Conservation (phyloP, 1,284 basidiomycete genomes). For the Marasmius fiardii region DNA sequence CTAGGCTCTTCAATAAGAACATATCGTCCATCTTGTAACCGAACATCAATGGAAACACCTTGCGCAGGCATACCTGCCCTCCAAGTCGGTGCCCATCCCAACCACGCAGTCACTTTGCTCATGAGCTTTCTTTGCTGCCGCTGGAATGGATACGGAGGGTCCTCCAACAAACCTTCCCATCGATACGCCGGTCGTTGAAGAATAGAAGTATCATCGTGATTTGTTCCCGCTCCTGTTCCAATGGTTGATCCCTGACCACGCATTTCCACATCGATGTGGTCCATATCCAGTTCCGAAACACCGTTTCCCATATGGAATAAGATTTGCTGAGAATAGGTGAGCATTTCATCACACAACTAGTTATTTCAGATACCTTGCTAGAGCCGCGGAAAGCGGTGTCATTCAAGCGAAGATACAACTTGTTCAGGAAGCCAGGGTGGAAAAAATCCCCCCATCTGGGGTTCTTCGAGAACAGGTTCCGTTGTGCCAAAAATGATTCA, state of each 20-base stretch:
- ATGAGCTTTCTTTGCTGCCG: constrained; percentile 37
- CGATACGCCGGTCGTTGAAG: constrained; percentile 58
- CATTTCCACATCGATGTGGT: constrained; percentile 53
- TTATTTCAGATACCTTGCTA: constrained; percentile 35
- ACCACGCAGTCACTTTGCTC: constrained; percentile 61
- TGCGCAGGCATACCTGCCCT: constrained; percentile 43
- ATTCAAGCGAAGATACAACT: constrained; percentile 72
- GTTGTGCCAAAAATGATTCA: constrained; percentile 62
- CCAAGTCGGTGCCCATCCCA: constrained; percentile 64
- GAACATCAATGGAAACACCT: constrained; percentile 59
- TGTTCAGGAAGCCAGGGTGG: constrained; percentile 71
- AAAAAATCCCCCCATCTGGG: constrained; percentile 53
- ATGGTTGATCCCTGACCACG: constrained; percentile 48
- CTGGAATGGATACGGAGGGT: constrained; percentile 41
- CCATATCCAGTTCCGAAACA: constrained; percentile 53
- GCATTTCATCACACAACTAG: background rate
- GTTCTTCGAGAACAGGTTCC: constrained; percentile 53
- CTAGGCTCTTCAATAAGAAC: constrained; percentile 28
- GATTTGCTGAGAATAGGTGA: constrained; percentile 40
- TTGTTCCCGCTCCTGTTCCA: constrained; percentile 71
- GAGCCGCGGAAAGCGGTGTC: constrained; percentile 65
- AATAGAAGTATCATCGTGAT: constrained; percentile 63
- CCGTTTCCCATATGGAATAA: constrained; percentile 58
- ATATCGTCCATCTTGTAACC: constrained; percentile 53
- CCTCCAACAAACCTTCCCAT: constrained; percentile 71